Percentiles rank a stretch among this genome's conserved stretches.
Evolutionary conservation across 2,329 filamentous ascomycete genomes (phyloP).

Genomic region (Dothideomycetidae sp.): DNA sequence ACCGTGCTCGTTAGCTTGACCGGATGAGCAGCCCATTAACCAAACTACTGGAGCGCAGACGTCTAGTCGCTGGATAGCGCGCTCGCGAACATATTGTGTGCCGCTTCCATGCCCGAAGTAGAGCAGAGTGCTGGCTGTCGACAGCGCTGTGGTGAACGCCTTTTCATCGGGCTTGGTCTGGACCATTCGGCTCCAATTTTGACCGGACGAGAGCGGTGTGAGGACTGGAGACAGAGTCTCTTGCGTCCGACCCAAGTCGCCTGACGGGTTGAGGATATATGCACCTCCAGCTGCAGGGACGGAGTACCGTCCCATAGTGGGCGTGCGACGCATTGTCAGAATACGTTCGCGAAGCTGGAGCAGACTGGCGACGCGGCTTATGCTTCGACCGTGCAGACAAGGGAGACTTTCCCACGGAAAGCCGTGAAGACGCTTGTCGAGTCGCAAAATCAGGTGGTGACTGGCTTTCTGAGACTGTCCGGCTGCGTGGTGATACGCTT

Average conservation of each 20-base stretch:
- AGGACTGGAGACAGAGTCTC: slow-evolving; percentile 56
- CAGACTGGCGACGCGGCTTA: slow-evolving; percentile 79
- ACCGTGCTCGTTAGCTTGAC: slow-evolving; percentile 62
- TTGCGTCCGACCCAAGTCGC: slow-evolving; percentile 70
- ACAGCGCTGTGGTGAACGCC: slow-evolving; percentile 58
- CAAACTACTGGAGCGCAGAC: slow-evolving; percentile 41
- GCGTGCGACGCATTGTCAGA: slow-evolving; percentile 33
- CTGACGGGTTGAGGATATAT: slow-evolving; percentile 81
- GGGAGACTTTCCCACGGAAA: slow-evolving; percentile 96
- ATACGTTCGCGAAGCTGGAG: slow-evolving; percentile 67
- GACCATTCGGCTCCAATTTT: slow-evolving; percentile 52
- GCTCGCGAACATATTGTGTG: slow-evolving; percentile 80
- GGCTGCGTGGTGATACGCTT: slow-evolving; percentile 52
- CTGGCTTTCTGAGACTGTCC: slow-evolving; percentile 21
- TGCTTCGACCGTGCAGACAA: slow-evolving; percentile 62
- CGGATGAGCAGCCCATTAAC: slow-evolving; percentile 89
- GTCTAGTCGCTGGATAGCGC: slow-evolving; percentile 60
- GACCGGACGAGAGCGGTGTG: slow-evolving; percentile 22
- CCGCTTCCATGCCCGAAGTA: slow-evolving; percentile 97
- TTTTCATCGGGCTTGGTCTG: slow-evolving; percentile 57
- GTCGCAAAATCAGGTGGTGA: slow-evolving; percentile 69
- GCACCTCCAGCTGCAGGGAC: slow-evolving; percentile 44
- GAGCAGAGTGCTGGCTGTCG: slow-evolving; percentile 56
- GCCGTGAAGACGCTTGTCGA: slow-evolving; percentile 79
- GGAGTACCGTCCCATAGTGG: slow-evolving; percentile 24